Percentiles rank a stretch among this genome's conserved stretches.
Conservation (phyloP, 1,139 yeast species). For the Suhomyces ambrosiae region DNA sequence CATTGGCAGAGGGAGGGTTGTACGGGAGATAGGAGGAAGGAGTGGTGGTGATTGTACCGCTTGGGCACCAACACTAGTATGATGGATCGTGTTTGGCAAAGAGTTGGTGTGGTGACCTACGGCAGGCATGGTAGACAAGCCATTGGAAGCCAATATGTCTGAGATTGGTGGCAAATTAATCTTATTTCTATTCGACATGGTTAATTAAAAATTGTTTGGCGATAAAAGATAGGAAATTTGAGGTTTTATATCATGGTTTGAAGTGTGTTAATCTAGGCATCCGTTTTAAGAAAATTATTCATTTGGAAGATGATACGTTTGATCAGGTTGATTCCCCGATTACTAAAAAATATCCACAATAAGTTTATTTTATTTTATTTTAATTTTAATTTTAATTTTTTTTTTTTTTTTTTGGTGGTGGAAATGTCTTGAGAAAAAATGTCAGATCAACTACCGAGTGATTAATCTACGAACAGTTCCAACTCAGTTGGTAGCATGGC, state of each 20-base stretch:
- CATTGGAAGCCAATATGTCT: conserved; percentile 26
- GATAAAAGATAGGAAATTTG: conserved; percentile 1
- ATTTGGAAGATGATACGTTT: conserved; percentile 10
- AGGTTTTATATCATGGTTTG: conserved; percentile 10
- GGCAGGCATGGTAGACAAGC: too few relatives aligned
- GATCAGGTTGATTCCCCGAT: conserved; percentile 13
- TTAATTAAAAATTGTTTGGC: background rate
- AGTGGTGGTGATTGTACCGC: conserved; percentile 9
- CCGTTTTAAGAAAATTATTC: conserved; percentile 13
- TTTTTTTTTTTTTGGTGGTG: background rate
- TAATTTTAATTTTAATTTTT: too few relatives aligned
- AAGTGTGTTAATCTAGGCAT: conserved; percentile 12
- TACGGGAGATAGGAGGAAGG: conserved; percentile 15
- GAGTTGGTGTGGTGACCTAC: conserved; percentile 2
- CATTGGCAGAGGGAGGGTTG: conserved; percentile 9
- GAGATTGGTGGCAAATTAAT: conserved; percentile 42
- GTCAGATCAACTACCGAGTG: conserved; percentile 2
- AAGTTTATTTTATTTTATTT: conserved; percentile 3
- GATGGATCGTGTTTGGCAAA: background rate
- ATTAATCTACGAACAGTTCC: conserved; percentile 1
- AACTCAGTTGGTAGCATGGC: too few relatives aligned
- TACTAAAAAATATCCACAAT: conserved; percentile 11
- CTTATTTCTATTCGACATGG: conserved; percentile 19
- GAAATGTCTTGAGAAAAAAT: conserved; percentile 1
- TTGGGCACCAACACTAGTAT: conserved; percentile 1